Base-by-base conservation (phyloP, 768 basidiomycete genomes). In the Epithele typhae region DNA sequence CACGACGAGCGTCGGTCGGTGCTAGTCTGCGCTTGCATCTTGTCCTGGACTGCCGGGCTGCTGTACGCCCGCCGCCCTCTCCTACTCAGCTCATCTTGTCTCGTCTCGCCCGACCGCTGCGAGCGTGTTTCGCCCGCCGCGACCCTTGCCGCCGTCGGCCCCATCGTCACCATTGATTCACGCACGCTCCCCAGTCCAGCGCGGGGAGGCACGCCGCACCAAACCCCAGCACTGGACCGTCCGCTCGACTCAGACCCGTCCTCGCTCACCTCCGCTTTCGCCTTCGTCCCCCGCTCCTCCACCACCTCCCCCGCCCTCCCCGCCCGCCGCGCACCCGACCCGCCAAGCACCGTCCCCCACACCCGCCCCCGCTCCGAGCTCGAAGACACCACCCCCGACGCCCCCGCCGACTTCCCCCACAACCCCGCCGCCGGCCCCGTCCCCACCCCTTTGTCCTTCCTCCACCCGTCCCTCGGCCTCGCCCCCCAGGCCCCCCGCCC, bases 131-230 rank as follows among this genome's bases (percentile, higher is more conserved):
- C 18, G 50, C 40, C 46, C 50, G 48, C 55, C 27, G 46, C 40
- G 47, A 42, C 34, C 47, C 27, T 30, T 33, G 34, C 43, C 25
- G 22, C 9, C 38, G 43, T 39, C 18, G 40, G 35, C 36, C 30
- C 45, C 45, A 37, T 62, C 63, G 69, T 59, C 71, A 74, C 74
- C 73, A 87, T 87, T 84, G 81, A 83, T 82, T 72, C 82, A 70
- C 64, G 72, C 70, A 77, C 75, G 61, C 68, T 72, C 63, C 68
- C 74, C 67, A 69, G 67, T 71, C 65, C 72, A 68, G 62, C 76
- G 65, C 75, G 78, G 82, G 78, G 61, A 62, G 61, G 67, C 59
- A 46, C 55, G 51, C 63, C 71, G 60, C 67, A 66, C 58, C 61
- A 63, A 50, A 55, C 68, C 58, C 62, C 73, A 69, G 71, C 74